Evolutionary conservation across 768 basidiomycete species (phyloP).

Genomic region (Xanthoconium purpureum): DNA sequence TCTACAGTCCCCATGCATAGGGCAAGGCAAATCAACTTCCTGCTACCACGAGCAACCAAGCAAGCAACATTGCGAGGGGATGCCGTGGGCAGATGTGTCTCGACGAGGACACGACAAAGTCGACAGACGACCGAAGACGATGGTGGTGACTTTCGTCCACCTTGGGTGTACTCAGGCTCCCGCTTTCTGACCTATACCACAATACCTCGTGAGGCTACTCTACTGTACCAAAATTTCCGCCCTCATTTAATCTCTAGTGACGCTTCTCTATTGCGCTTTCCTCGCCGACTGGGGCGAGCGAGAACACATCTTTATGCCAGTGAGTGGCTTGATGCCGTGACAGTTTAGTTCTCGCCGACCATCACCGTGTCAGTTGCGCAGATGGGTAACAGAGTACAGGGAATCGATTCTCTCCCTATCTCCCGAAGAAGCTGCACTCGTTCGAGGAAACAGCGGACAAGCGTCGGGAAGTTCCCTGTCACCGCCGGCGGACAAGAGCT

Average conservation of each 20-base stretch:
- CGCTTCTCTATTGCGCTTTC: slow-evolving; percentile 56
- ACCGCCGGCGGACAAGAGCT: slow-evolving; percentile 1
- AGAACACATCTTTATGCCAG: slow-evolving; percentile 69
- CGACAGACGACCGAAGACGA: slow-evolving; percentile 17
- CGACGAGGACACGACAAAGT: slow-evolving; percentile 12
- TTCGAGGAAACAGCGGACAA: slow-evolving; percentile 6
- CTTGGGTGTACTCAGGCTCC: slow-evolving; percentile 56
- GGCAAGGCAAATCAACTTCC: slow-evolving; percentile 4
- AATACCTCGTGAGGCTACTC: slow-evolving; percentile 48
- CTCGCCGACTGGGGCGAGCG: slow-evolving; percentile 66
- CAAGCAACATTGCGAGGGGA: not conserved
- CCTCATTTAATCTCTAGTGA: slow-evolving; percentile 35
- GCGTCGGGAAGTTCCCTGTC: not conserved
- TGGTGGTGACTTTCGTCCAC: slow-evolving; percentile 49
- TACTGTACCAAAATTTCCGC: not conserved
- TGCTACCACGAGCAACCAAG: slow-evolving; percentile 1
- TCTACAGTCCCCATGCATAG: slow-evolving; percentile 4
- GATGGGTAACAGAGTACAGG: slow-evolving; percentile 52
- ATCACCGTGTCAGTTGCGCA: slow-evolving; percentile 42
- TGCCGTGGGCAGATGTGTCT: slow-evolving; percentile 8
- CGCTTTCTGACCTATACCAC: slow-evolving; percentile 51
- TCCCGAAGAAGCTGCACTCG: slow-evolving; percentile 45
- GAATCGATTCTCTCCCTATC: slow-evolving; percentile 57
- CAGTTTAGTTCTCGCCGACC: not conserved
- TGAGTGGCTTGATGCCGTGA: slow-evolving; percentile 33